A percentile compares a stretch with the other conserved stretches of the same genome.
These are phyloP conservation scores for Wickerhamiella shivajii DNA, from an alignment of 805 yeast genomes.

Conservation along the genomic window DNA sequence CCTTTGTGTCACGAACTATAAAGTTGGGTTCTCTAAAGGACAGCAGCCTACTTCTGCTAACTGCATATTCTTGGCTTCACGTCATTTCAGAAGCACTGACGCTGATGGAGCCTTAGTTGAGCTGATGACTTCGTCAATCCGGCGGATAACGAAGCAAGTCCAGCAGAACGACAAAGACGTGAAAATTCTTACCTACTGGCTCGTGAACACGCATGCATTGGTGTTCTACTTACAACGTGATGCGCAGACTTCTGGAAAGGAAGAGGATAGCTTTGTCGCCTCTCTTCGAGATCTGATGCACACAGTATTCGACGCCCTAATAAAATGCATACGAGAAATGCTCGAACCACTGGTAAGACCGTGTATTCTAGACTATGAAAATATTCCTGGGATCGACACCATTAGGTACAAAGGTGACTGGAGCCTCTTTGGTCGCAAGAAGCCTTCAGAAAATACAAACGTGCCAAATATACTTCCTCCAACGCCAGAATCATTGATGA, in stretches of 20 bases:
- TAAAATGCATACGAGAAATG: constrained; percentile 9
- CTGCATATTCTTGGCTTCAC: constrained; percentile 27
- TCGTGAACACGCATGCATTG: constrained; percentile 61
- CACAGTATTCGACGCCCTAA: constrained; percentile 8
- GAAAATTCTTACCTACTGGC: constrained; percentile 62
- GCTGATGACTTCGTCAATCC: constrained; percentile 22
- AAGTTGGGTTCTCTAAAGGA: constrained; percentile 24
- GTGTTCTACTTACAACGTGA: constrained; percentile 66
- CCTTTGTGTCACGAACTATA: constrained; percentile 23
- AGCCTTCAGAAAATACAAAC: constrained; percentile 27
- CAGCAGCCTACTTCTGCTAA: constrained; percentile 31
- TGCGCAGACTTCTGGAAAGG: constrained; percentile 27
- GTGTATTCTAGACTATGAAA: constrained; percentile 46
- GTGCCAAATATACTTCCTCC: constrained; percentile 72
- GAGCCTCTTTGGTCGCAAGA: constrained; percentile 41
- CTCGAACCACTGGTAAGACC: constrained; percentile 15
- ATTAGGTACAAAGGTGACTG: constrained; percentile 64
- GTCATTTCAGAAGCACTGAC: constrained; percentile 28
- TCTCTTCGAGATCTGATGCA: constrained; percentile 10
- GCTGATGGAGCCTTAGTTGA: constrained; percentile 21
- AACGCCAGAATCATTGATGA: constrained; percentile 48
- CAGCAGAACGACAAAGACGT: constrained; percentile 26
- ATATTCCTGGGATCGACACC: constrained; percentile 67
- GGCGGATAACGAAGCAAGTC: constrained; percentile 24
- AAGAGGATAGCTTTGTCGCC: constrained; percentile 16